A percentile compares a stretch with the other conserved stretches of the same genome.
These are phyloP conservation scores for Didymellaceae sp. DNA, from an alignment of 2,329 filamentous ascomycete genomes.

Conservation along the genomic window DNA sequence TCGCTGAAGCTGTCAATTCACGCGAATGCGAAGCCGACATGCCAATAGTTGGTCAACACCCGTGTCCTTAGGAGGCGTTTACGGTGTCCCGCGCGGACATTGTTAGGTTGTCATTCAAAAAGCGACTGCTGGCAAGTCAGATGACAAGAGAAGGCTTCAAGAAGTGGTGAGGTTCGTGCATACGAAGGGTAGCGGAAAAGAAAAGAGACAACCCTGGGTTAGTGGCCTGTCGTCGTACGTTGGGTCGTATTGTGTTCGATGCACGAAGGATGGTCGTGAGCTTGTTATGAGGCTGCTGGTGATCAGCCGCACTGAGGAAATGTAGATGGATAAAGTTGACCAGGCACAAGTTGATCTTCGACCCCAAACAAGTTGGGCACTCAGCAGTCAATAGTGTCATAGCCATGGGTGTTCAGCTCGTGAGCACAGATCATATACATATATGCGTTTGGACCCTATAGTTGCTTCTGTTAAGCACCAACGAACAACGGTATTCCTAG, in stretches of 20 bases:
- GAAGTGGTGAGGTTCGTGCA: background rate
- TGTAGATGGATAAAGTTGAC: constrained; percentile 2
- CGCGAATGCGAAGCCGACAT: constrained; percentile 1
- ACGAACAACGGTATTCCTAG: constrained; percentile 25
- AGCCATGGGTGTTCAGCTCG: constrained; percentile 1
- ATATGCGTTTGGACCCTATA: constrained; percentile 24
- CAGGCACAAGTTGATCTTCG: background rate
- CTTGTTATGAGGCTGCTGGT: background rate
- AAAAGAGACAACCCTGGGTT: background rate
- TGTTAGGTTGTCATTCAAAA: too few relatives aligned
- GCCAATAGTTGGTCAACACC: background rate
- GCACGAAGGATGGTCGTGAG: background rate
- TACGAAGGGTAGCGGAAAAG: background rate
- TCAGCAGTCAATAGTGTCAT: constrained; percentile 9
- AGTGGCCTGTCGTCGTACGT: constrained; percentile 9
- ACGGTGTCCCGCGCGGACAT: background rate
- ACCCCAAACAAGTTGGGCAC: constrained; percentile 6
- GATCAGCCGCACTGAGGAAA: background rate
- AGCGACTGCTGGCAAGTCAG: background rate
- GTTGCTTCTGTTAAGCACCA: constrained; percentile 24
- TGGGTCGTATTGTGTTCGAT: constrained; percentile 1
- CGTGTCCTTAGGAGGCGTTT: background rate
- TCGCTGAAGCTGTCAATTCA: background rate
- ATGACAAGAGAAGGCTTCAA: background rate
- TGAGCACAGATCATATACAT: constrained; percentile 16